These are phyloP conservation scores for Glycine soja DNA, from an alignment of 306 rosid genomes.

Conservation along the genomic window DNA sequence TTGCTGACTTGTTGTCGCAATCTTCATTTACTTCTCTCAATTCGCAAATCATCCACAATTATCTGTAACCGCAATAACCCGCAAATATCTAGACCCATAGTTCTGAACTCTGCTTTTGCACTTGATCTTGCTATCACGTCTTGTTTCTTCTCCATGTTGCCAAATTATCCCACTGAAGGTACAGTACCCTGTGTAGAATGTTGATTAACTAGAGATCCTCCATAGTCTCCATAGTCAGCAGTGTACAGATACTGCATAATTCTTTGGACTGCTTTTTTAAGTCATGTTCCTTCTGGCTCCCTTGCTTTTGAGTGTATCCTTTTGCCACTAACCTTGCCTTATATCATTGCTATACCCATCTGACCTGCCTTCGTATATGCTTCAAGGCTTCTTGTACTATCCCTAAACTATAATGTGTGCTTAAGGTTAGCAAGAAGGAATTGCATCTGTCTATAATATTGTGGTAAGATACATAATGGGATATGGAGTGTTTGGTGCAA, in stretches of 20 bases:
- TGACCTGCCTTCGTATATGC: neutral
- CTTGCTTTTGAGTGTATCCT: neutral
- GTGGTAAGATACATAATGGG: neutral
- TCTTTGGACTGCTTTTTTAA: neutral
- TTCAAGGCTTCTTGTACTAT: neutral
- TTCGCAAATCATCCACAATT: neutral
- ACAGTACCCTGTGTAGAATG: neutral
- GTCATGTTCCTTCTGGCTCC: neutral
- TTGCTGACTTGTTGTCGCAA: neutral
- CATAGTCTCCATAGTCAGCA: neutral
- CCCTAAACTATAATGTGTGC: neutral
- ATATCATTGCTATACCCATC: neutral
- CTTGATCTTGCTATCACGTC: neutral
- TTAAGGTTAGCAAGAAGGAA: constrained; percentile 6
- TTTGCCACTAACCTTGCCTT: neutral
- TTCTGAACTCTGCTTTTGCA: neutral
- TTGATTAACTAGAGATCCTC: neutral
- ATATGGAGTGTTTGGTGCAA: neutral
- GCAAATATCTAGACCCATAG: neutral
- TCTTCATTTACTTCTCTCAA: neutral
- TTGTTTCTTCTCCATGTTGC: neutral
- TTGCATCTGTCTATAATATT: neutral
- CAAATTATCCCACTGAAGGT: neutral
- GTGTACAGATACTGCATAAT: neutral
- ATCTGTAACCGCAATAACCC: neutral